Evolutionary conservation across 2,329 filamentous ascomycete genomes (phyloP).

Genomic region (Sclerotinia subarctica): DNA sequence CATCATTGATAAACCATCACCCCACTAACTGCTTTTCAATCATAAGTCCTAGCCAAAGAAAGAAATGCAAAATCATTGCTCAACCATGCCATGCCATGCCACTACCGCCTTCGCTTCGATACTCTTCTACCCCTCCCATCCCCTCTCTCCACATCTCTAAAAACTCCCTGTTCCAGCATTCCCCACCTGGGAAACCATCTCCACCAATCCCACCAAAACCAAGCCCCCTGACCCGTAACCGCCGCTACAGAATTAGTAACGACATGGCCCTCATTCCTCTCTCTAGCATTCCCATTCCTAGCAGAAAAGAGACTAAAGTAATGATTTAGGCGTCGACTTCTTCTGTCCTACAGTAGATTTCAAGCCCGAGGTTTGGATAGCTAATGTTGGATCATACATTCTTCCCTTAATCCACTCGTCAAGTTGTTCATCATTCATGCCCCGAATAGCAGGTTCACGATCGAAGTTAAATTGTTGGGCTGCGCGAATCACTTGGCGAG

Average conservation of each 20-base stretch:
- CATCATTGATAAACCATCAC: not conserved
- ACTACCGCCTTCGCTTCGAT: not conserved
- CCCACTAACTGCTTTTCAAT: too few relatives aligned
- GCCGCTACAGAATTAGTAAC: not conserved
- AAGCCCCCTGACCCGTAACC: not conserved
- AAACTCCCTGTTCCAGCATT: not conserved
- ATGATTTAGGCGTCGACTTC: conserved; percentile 9
- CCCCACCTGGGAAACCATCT: conserved; percentile 17
- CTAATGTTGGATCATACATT: conserved; percentile 64
- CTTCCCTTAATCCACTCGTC: conserved; percentile 70
- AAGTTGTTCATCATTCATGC: conserved; percentile 44
- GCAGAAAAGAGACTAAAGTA: conserved; percentile 3
- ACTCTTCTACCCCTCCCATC: too few relatives aligned
- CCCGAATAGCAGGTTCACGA: conserved; percentile 55
- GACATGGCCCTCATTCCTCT: conserved; percentile 11
- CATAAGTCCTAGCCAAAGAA: not conserved
- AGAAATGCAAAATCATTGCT: conserved; percentile 1
- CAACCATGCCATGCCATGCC: not conserved
- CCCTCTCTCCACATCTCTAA: not conserved
- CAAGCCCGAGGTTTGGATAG: not conserved
- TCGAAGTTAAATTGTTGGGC: conserved; percentile 67
- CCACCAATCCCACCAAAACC: conserved; percentile 9
- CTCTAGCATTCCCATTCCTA: not conserved
- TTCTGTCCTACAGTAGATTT: conserved; percentile 9
- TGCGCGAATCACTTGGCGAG: conserved; percentile 67